phyloP scores from a whole-genome alignment of 306 rosid species.

The Dalbergia oliveri region DNA sequence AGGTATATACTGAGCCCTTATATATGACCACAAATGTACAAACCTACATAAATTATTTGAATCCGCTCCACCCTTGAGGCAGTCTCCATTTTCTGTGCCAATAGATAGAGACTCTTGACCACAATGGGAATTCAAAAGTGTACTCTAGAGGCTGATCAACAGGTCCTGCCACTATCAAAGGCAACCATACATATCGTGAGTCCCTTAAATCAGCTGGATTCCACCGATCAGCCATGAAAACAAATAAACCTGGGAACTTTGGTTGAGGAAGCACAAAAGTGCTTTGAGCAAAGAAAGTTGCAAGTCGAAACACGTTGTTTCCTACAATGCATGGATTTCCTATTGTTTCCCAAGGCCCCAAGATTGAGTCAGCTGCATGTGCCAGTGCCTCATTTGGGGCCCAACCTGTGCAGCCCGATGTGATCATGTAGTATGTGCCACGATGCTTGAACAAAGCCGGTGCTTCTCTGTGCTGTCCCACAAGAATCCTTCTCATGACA shows the following conservation, averaged over 20 bases:
- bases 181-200: slow-evolving; percentile 96
- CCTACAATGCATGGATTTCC: slow-evolving; percentile 94
- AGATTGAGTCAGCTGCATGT: slow-evolving; percentile 87
- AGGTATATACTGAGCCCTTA: slow-evolving; percentile 51
- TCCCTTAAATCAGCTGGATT: slow-evolving; percentile 88
- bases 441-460: slow-evolving; percentile 90
- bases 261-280: slow-evolving; percentile 87
- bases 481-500: slow-evolving; percentile 69
- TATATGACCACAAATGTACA: slow-evolving; percentile 51
- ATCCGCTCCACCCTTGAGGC: slow-evolving; percentile 69
- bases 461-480: slow-evolving; percentile 98
- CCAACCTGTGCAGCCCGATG: slow-evolving; percentile 99
- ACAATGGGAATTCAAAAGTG: slow-evolving; percentile 88
- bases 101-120: slow-evolving; percentile 96
- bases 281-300: slow-evolving; percentile 95
- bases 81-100: slow-evolving; percentile 98
- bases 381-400: slow-evolving; percentile 95
- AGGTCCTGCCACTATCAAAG: slow-evolving; percentile 86
- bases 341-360: slow-evolving; percentile 96
- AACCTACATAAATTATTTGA: slow-evolving; percentile 48
- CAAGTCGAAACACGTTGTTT: slow-evolving; percentile 70
- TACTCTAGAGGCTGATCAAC: slow-evolving; percentile 87
- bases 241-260: slow-evolving; percentile 66
- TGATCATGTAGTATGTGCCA: slow-evolving; percentile 95
- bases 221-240: slow-evolving; percentile 97